Percentiles rank a stretch among this genome's conserved stretches.
Evolutionary conservation across 2,329 filamentous ascomycete species (phyloP).

Genomic region (Aspergillus fumigatiaffinis): DNA sequence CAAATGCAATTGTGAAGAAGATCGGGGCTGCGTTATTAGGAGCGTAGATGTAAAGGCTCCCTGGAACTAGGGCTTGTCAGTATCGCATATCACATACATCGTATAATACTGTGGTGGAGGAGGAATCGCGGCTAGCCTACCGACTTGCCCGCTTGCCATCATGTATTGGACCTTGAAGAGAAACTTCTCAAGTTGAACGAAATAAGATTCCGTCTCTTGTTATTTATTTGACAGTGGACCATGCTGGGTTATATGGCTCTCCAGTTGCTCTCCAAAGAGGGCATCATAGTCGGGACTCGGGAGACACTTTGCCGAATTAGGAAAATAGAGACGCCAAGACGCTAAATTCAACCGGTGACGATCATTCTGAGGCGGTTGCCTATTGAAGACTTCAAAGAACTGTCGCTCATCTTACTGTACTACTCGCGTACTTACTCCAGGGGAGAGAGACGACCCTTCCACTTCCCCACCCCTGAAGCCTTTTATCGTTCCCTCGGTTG

Average conservation of each 20-base stretch:
- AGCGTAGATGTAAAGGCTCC: slow-evolving; percentile 47
- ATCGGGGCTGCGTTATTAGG: slow-evolving; percentile 55
- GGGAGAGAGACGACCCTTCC: too few species aligned
- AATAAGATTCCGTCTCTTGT: not conserved
- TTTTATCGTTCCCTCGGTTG: too few species aligned
- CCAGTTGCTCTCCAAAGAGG: not conserved
- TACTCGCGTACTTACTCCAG: too few species aligned
- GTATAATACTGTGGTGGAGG: not conserved
- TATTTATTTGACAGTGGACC: not conserved
- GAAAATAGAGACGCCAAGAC: not conserved
- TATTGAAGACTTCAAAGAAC: too few species aligned
- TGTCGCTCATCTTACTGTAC: too few species aligned
- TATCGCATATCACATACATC: too few species aligned
- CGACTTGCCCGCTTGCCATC: not conserved
- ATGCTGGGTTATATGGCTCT: not conserved
- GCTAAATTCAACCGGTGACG: not conserved
- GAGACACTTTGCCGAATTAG: not conserved
- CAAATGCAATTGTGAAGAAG: slow-evolving; percentile 49
- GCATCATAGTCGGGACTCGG: not conserved
- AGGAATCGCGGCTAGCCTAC: not conserved
- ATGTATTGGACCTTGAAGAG: not conserved
- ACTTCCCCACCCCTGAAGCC: too few species aligned
- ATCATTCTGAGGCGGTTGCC: not conserved
- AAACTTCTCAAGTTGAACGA: not conserved
- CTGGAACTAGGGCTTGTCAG: not conserved